These are phyloP conservation scores for Penicillium glabrum DNA, from an alignment of 2,329 filamentous ascomycete species.

Conservation along the genomic window DNA sequence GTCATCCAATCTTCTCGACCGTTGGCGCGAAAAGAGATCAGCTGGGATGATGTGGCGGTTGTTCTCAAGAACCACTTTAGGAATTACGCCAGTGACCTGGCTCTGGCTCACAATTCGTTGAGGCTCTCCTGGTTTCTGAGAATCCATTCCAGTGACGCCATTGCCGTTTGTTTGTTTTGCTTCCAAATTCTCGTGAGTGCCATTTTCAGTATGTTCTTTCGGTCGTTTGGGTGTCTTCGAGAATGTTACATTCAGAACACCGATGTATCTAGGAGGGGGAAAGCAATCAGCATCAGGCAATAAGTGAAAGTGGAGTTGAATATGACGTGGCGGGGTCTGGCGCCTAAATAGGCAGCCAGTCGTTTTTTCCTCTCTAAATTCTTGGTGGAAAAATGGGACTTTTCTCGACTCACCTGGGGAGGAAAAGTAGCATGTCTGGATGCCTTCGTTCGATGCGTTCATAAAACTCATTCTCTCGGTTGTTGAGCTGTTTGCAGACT, in stretches of 20 bases:
- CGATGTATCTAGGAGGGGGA: constrained; percentile 73
- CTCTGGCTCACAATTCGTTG: constrained; percentile 70
- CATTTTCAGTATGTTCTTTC: constrained; percentile 35
- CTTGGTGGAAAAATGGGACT: neutral
- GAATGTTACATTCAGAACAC: constrained; percentile 93
- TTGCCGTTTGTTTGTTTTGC: constrained; percentile 16
- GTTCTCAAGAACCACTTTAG: constrained; percentile 90
- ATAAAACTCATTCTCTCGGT: constrained; percentile 97
- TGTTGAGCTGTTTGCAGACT: constrained; percentile 97
- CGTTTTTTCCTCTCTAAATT: neutral
- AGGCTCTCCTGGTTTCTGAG: constrained; percentile 28
- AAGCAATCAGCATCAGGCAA: neutral
- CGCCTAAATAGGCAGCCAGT: neutral
- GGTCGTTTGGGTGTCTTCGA: constrained; percentile 72
- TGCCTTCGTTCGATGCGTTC: constrained; percentile 92
- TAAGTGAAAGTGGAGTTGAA: neutral
- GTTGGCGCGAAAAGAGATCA: constrained; percentile 68
- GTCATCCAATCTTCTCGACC: constrained; percentile 38
- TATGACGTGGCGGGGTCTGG: neutral
- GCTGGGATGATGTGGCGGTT: constrained; percentile 91
- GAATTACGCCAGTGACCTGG: constrained; percentile 70
- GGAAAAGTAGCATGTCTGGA: constrained; percentile 82
- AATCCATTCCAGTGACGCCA: constrained; percentile 8
- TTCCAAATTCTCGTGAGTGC: constrained; percentile 6
- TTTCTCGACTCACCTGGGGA: constrained; percentile 68